These are phyloP conservation scores for Penicillium sp. DNA, from an alignment of 2,329 filamentous ascomycete genomes.

Conservation along the genomic window DNA sequence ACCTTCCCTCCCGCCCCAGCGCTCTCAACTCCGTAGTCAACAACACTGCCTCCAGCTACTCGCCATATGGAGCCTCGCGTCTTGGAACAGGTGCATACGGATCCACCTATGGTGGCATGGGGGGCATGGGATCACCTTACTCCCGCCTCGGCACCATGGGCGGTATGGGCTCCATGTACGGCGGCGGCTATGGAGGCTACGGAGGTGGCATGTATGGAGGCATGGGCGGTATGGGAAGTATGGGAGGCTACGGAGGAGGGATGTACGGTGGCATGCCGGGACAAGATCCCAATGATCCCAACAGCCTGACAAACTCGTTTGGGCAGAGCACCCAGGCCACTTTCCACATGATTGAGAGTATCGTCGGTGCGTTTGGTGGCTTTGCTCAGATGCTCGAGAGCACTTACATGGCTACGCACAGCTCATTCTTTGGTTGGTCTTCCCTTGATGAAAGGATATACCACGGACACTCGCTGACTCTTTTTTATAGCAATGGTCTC, in stretches of 20 bases:
- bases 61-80: slow-evolving; percentile 57
- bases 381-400: slow-evolving; percentile 99
- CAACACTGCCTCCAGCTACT: slow-evolving; percentile 82
- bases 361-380: slow-evolving; percentile 93
- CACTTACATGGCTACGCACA: slow-evolving; percentile 99
- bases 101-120: slow-evolving; percentile 47
- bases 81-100: slow-evolving; percentile 52
- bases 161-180: slow-evolving; percentile 41
- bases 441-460: neutral
- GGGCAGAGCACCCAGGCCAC: slow-evolving; percentile 92
- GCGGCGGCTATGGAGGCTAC: slow-evolving; percentile 27
- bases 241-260: no score
- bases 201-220: slow-evolving; percentile 37
- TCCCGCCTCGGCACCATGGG: slow-evolving; percentile 51
- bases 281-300: slow-evolving; percentile 75
- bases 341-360: slow-evolving; percentile 96
- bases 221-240: slow-evolving; percentile 47
- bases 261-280: slow-evolving; percentile 53
- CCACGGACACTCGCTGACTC: slow-evolving; percentile 15
- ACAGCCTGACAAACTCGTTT: slow-evolving; percentile 93
- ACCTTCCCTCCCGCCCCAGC: slow-evolving; percentile 76
- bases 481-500: slow-evolving; percentile 81
- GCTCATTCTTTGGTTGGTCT: slow-evolving; percentile 86
- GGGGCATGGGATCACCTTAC: slow-evolving; percentile 49
- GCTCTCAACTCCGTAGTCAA: slow-evolving; percentile 77